Evolutionary conservation across 345 rosid genomes (phyloP).

Genomic region (Murraya koenigii): DNA sequence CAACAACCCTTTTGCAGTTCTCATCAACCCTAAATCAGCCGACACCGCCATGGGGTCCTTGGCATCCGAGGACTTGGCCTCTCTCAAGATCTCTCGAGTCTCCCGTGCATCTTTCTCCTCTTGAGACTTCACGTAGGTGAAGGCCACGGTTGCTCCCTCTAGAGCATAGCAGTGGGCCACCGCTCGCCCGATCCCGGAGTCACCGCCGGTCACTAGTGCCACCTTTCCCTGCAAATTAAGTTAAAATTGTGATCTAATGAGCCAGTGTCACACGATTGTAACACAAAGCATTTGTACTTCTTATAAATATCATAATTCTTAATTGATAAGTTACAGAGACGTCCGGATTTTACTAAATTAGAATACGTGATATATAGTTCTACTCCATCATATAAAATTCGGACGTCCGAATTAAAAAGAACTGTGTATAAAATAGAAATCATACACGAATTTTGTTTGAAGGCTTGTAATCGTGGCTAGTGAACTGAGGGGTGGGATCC

Average conservation of each 20-base stretch:
- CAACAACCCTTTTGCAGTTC: constrained; percentile 60
- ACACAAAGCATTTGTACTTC: too few species aligned
- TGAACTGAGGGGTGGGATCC: constrained; percentile 61
- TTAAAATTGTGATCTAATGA: too few species aligned
- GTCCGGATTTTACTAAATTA: too few species aligned
- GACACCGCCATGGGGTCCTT: constrained; percentile 58
- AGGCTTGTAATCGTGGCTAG: constrained; percentile 49
- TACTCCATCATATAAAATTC: too few species aligned
- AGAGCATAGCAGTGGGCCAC: constrained; percentile 46
- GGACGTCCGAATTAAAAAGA: too few species aligned
- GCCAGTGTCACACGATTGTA: too few species aligned
- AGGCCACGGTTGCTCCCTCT: constrained; percentile 75
- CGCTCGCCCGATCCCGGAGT: constrained; percentile 75
- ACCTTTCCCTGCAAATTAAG: constrained; percentile 55
- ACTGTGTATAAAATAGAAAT: neutral
- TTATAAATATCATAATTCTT: too few species aligned
- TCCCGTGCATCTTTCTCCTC: constrained; percentile 75
- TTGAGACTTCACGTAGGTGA: constrained; percentile 59
- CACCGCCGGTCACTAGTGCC: constrained; percentile 75
- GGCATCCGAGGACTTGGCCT: constrained; percentile 43
- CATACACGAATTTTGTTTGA: constrained; percentile 58
- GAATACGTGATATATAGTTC: too few species aligned
- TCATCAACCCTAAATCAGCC: constrained; percentile 66
- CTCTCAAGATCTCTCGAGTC: constrained; percentile 43
- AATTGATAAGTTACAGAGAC: too few species aligned